Conservation (phyloP, 2,329 filamentous ascomycete genomes). For the Epichloe brachyelytri region DNA sequence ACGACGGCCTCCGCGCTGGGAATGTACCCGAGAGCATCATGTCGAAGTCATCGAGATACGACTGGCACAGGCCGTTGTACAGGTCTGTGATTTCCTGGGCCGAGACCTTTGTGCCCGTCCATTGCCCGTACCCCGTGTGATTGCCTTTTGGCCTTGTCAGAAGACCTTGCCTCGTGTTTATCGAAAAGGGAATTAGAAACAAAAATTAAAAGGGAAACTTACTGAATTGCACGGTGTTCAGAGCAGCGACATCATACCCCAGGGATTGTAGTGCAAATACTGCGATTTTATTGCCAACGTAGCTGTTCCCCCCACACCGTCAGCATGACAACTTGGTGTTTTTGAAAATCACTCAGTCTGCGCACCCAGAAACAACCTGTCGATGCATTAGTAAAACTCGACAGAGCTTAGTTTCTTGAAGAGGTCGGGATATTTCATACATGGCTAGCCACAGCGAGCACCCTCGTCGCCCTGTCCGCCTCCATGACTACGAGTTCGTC, state of each 20-base stretch:
- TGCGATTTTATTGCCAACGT: constrained; percentile 96
- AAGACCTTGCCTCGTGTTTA: neutral
- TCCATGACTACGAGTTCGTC: neutral
- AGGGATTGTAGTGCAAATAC: constrained; percentile 88
- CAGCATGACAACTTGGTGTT: neutral
- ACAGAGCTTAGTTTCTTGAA: too few species aligned
- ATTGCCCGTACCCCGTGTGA: constrained; percentile 83
- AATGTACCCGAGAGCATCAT: constrained; percentile 89
- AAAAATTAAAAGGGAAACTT: constrained; percentile 22
- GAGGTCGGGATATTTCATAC: constrained; percentile 40
- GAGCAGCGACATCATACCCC: constrained; percentile 82
- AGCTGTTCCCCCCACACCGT: constrained; percentile 38
- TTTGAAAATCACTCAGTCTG: neutral
- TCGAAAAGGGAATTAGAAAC: constrained; percentile 6
- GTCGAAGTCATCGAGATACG: constrained; percentile 77
- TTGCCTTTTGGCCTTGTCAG: constrained; percentile 49
- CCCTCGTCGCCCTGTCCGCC: constrained; percentile 40
- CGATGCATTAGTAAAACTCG: neutral
- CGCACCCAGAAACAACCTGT: constrained; percentile 31
- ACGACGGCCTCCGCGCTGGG: constrained; percentile 76
- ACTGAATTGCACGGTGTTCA: constrained; percentile 99
- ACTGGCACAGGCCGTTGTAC: constrained; percentile 73
- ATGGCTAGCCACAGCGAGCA: constrained; percentile 89
- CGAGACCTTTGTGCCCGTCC: constrained; percentile 71
- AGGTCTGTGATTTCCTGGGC: constrained; percentile 74